These are phyloP conservation scores for Byssoonygena ceratinophila DNA, from an alignment of 2,329 filamentous ascomycete genomes.

Conservation along the genomic window DNA sequence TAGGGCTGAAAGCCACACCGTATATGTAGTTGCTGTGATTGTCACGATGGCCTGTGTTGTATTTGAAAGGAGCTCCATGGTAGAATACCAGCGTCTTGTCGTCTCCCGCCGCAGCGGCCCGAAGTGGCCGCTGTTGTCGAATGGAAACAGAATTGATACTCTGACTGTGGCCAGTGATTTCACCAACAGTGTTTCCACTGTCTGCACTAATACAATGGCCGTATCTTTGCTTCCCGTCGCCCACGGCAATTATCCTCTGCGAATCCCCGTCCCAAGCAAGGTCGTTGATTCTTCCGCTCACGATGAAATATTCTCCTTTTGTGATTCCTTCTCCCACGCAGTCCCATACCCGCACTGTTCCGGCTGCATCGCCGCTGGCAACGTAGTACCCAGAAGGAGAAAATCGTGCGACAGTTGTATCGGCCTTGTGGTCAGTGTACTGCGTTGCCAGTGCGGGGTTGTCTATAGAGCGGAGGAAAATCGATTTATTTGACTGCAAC, in stretches of 20 bases:
- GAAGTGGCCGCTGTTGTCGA: conserved; percentile 76
- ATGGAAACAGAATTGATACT: conserved; percentile 86
- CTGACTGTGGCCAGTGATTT: conserved; percentile 83
- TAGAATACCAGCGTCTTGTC: conserved; percentile 85
- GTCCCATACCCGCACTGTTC: conserved; percentile 86
- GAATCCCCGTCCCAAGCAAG: conserved; percentile 96
- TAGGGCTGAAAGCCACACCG: conserved; percentile 78
- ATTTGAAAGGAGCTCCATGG: conserved; percentile 91
- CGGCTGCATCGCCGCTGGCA: conserved; percentile 78
- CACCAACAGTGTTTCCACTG: conserved; percentile 89
- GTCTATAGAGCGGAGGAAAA: conserved; percentile 93
- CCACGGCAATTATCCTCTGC: conserved; percentile 90
- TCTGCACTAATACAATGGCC: conserved; percentile 92
- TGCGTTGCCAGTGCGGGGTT: conserved; percentile 73
- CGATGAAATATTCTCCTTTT: conserved; percentile 89
- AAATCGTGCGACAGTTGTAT: conserved; percentile 88
- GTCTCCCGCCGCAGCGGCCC: conserved; percentile 83
- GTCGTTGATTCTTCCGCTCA: conserved; percentile 89
- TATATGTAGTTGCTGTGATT: conserved; percentile 84
- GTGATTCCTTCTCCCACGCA: conserved; percentile 73
- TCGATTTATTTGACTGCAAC: conserved; percentile 77
- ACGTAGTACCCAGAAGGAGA: conserved; percentile 90
- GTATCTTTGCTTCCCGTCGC: conserved; percentile 85
- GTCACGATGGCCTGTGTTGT: conserved; percentile 67
- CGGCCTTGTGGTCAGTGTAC: conserved; percentile 80